A percentile compares a stretch with the other conserved stretches of the same genome.
Conservation (phyloP, 805 yeast species). For the Helenozyma baotianmanensis region DNA sequence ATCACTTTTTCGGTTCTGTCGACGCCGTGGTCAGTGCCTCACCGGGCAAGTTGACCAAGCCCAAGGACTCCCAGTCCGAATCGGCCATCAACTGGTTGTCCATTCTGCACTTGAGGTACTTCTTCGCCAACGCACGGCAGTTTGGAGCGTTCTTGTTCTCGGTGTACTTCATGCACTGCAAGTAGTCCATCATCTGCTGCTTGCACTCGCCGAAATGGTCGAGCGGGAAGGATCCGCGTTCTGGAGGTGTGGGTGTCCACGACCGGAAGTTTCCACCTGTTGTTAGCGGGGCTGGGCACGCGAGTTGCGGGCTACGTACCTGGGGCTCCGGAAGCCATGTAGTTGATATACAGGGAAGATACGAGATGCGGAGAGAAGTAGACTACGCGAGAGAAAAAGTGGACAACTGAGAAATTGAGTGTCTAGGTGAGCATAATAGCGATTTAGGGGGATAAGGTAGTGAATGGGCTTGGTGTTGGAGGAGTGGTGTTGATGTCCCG, state of each 20-base stretch:
- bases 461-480: no score
- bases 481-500: no score
- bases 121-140: conserved; percentile 79
- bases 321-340: conserved; percentile 19
- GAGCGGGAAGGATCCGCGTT: conserved; percentile 91
- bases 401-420: no score
- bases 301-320: conserved; percentile 9
- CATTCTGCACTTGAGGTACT: conserved; percentile 85
- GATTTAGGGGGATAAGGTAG: no score
- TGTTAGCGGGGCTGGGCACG: conserved; percentile 6
- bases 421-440: no score
- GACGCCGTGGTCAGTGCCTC: no score
- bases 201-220: conserved; percentile 87
- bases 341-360: background rate
- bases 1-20: no score
- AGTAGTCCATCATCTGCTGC: conserved; percentile 65
- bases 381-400: no score
- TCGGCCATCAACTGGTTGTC: conserved; percentile 50
- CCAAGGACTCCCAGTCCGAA: conserved; percentile 41
- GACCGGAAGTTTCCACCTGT: conserved; percentile 17
- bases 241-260: conserved; percentile 88
- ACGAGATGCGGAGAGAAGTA: background rate
- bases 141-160: conserved; percentile 85
- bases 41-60: conserved; percentile 39
- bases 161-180: conserved; percentile 73